These are phyloP conservation scores for Goffeauzyma gilvescens DNA, from an alignment of 768 basidiomycete genomes.

Conservation along the genomic window DNA sequence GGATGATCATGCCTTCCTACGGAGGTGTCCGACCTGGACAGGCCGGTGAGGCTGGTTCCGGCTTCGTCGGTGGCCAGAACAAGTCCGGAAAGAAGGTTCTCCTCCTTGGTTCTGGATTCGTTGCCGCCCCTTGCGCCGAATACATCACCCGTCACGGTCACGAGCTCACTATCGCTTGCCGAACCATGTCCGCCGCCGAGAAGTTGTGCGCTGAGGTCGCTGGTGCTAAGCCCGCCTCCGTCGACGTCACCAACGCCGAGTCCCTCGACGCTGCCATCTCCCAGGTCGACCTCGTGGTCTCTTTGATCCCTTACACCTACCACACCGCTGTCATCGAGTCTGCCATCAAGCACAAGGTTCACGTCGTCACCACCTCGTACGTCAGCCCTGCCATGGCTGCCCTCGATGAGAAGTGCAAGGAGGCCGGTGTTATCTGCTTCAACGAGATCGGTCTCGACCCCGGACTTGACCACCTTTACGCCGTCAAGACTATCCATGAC, in stretches of 20 bases:
- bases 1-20: constrained; percentile 37
- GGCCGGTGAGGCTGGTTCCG: constrained; percentile 1
- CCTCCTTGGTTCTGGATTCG: constrained; percentile 83
- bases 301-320: constrained; percentile 84
- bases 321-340: constrained; percentile 80
- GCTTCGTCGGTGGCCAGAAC: constrained; percentile 7
- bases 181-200: constrained; percentile 55
- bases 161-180: constrained; percentile 72
- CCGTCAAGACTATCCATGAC: constrained; percentile 80
- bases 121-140: constrained; percentile 89
- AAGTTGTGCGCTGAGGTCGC: constrained; percentile 50
- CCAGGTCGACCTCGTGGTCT: constrained; percentile 79
- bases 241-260: constrained; percentile 53
- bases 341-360: constrained; percentile 67
- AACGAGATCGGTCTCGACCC: constrained; percentile 98
- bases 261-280: constrained; percentile 66
- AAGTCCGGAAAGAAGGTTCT: constrained; percentile 50
- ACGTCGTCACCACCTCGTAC: constrained; percentile 93
- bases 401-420: constrained; percentile 58
- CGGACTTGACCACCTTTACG: constrained; percentile 70
- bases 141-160: constrained; percentile 68
- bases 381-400: constrained; percentile 78
- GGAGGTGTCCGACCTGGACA: constrained; percentile 21
- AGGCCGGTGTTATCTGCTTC: constrained; percentile 79
- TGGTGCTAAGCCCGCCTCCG: constrained; percentile 50